Conservation (phyloP, 2,329 filamentous ascomycete species). For the Neoscytalidium dimidiatum region DNA sequence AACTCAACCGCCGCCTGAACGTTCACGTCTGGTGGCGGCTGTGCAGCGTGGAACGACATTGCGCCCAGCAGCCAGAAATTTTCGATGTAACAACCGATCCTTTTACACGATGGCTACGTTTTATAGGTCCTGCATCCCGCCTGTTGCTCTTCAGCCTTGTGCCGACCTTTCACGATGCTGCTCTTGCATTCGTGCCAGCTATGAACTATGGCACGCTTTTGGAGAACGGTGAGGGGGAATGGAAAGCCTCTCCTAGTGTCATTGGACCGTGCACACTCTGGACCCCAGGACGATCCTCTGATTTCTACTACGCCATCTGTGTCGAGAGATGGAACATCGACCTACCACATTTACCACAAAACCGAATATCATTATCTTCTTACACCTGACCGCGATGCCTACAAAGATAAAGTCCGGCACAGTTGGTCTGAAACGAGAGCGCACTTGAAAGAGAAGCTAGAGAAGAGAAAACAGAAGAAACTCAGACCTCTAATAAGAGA, state of each 20-base stretch:
- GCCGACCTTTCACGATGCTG: not conserved
- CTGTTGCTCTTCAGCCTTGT: not conserved
- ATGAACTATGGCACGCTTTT: not conserved
- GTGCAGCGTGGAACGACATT: not conserved
- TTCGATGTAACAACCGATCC: not conserved
- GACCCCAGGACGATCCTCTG: not conserved
- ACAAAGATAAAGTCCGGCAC: slow-evolving; percentile 26
- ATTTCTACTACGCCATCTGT: not conserved
- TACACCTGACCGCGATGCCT: slow-evolving; percentile 21
- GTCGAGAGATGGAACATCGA: slow-evolving; percentile 13
- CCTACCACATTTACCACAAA: slow-evolving; percentile 30
- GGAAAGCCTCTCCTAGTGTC: not conserved
- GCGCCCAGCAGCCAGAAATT: not conserved
- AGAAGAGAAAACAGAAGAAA: slow-evolving; percentile 20
- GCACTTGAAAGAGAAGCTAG: slow-evolving; percentile 23
- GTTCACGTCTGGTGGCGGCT: not conserved
- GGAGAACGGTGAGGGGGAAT: not conserved
- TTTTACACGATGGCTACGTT: not conserved
- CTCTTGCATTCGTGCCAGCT: not conserved
- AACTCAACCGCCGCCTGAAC: not conserved
- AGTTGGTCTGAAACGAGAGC: slow-evolving; percentile 5
- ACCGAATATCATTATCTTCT: slow-evolving; percentile 24
- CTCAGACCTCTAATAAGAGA: not conserved
- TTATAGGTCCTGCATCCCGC: not conserved
- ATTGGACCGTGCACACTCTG: not conserved